Percentiles rank a stretch among this genome's conserved stretches.
Conservation (phyloP, 495 filamentous ascomycete species). For the Halenospora varia region DNA sequence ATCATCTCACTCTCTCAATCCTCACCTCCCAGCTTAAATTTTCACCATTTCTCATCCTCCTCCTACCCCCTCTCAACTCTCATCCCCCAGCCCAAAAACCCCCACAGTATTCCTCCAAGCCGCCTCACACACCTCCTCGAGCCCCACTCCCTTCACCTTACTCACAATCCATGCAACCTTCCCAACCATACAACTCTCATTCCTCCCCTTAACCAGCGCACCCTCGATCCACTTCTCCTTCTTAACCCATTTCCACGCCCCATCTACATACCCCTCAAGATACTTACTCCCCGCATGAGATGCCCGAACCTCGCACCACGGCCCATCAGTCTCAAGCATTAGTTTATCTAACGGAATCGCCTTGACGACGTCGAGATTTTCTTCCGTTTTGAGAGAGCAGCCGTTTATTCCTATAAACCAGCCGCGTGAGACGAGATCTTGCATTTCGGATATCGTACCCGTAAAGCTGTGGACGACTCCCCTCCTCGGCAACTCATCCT, state of each 20-base stretch:
- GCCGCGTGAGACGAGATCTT: conserved; percentile 55
- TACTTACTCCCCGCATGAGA: conserved; percentile 59
- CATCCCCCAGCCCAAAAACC: conserved; percentile 71
- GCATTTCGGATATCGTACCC: conserved; percentile 67
- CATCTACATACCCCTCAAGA: conserved; percentile 31
- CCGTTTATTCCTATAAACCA: conserved; percentile 72
- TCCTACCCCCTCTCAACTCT: neutral
- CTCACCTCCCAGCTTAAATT: too few relatives aligned
- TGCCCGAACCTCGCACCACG: conserved; percentile 54
- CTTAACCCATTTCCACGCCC: conserved; percentile 60
- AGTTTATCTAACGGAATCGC: conserved; percentile 62
- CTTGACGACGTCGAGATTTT: conserved; percentile 66
- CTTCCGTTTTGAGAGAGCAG: conserved; percentile 68
- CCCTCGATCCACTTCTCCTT: conserved; percentile 91
- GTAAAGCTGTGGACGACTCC: conserved; percentile 78
- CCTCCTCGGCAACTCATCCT: conserved; percentile 51
- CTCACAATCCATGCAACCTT: conserved; percentile 86
- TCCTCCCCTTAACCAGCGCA: conserved; percentile 82
- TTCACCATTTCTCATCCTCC: too few relatives aligned
- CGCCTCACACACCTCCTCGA: conserved; percentile 81
- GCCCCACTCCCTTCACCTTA: conserved; percentile 68
- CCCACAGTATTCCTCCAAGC: conserved; percentile 79
- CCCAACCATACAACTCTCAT: conserved; percentile 81
- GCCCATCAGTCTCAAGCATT: conserved; percentile 78
- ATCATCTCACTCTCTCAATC: too few relatives aligned